Evolutionary conservation across 1,139 yeast genomes (phyloP).

Genomic region (Pichia sp.): DNA sequence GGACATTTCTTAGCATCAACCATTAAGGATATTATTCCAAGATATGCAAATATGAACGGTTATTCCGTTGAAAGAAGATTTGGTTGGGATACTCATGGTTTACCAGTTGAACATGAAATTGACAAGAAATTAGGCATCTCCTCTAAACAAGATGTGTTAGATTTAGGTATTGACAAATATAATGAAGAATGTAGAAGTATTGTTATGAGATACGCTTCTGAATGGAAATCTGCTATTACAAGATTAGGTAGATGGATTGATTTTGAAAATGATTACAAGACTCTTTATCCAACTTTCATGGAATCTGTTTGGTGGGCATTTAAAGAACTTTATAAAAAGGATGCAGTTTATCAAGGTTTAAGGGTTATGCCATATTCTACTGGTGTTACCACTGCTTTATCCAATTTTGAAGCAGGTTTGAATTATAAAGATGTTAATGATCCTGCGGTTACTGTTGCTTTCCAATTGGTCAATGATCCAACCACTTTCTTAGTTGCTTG

Average conservation of each 20-base stretch:
- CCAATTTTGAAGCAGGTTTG: conserved; percentile 97
- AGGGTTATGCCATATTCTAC: conserved; percentile 99
- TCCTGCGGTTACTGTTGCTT: conserved; percentile 92
- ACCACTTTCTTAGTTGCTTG: conserved; percentile 86
- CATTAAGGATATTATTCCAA: conserved; percentile 92
- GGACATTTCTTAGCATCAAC: conserved; percentile 97
- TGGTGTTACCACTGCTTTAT: conserved; percentile 92
- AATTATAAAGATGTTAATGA: conserved; percentile 96
- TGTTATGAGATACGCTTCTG: conserved; percentile 94
- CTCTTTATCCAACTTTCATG: conserved; percentile 92
- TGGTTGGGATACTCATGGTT: conserved; percentile 99
- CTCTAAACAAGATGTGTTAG: conserved; percentile 90
- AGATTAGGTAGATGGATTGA: conserved; percentile 99
- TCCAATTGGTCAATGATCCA: conserved; percentile 74
- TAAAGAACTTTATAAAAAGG: conserved; percentile 77
- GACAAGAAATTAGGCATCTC: conserved; percentile 95
- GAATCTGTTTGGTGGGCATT: conserved; percentile 99
- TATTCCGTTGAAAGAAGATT: conserved; percentile 93
- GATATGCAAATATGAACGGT: conserved; percentile 98
- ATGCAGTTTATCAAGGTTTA: conserved; percentile 86
- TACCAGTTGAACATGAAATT: conserved; percentile 96
- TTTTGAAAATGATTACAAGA: conserved; percentile 96
- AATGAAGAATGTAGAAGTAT: conserved; percentile 92
- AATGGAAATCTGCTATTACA: conserved; percentile 89
- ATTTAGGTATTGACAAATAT: conserved; percentile 88